Conservation (phyloP, 805 yeast species). For the Candida taoyuanica region DNA sequence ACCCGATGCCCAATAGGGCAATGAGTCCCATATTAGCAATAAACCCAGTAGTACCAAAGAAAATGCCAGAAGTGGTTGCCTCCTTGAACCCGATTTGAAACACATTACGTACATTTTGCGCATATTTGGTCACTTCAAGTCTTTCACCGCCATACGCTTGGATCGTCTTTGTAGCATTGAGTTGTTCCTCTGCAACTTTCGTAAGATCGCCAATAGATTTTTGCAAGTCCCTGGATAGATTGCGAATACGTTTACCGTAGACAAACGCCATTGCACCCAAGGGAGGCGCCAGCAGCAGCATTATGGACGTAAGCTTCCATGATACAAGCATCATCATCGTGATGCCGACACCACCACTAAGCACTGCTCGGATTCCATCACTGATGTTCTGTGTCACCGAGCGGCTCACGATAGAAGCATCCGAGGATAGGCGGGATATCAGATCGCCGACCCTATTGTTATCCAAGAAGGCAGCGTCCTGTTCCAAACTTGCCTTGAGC, state of each 20-base stretch:
- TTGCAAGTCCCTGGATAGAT: conserved; percentile 71
- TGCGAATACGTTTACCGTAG: conserved; percentile 77
- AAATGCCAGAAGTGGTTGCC: conserved; percentile 72
- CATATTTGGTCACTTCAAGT: conserved; percentile 70
- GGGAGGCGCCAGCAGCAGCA: conserved; percentile 81
- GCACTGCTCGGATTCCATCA: conserved; percentile 83
- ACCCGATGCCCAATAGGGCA: conserved; percentile 75
- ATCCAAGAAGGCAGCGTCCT: conserved; percentile 88
- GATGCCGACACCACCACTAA: conserved; percentile 81
- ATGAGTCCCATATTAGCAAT: conserved; percentile 78
- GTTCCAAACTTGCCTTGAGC: conserved; percentile 70
- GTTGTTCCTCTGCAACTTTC: conserved; percentile 87
- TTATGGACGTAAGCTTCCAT: conserved; percentile 74
- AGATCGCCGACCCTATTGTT: conserved; percentile 88
- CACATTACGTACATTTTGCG: conserved; percentile 61
- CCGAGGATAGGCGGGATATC: conserved; percentile 82
- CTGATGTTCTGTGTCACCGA: conserved; percentile 85
- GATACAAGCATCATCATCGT: conserved; percentile 90
- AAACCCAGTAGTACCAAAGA: conserved; percentile 75
- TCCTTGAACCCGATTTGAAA: conserved; percentile 71
- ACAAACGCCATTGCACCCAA: conserved; percentile 71
- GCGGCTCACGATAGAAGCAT: conserved; percentile 81
- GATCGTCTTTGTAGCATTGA: conserved; percentile 79
- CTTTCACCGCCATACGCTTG: conserved; percentile 88
- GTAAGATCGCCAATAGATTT: conserved; percentile 81